Evolutionary conservation across 23 red algal species (phyloP), one percentile per base, ranked within the genome.

Genomic region (Gracilaria gracilis): DNA sequence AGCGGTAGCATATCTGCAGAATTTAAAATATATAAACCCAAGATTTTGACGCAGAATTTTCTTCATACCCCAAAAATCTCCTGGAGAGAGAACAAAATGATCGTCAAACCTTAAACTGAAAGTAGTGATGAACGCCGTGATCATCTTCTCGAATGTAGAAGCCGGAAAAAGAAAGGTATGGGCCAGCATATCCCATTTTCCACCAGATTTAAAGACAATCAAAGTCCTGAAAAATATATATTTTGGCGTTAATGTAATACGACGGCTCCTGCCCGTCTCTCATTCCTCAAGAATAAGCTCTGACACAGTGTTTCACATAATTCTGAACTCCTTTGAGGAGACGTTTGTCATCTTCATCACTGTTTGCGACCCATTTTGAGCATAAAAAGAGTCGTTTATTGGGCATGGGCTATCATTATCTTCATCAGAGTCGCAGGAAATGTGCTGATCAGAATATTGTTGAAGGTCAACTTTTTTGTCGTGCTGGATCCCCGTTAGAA

Each of bases 211-310:
- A 17, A 44, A 7, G 16, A 9, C 25, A 71, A 14, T 71, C 9
- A 69, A 38, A n/a, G 36, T 71, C 36, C 70, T 86, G 38, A 86
- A 86, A 46, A 46, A 46, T 46, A 46, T 34, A 36, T 69, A 23
- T 86, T 86, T 86, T 7, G 51, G 61, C 32, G 61, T 42, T 6
- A 86, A 47, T 0, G 14, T n/a, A 17, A 38, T 48, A 71, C 38
- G 0, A 9, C 66, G 0, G 0, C 39, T n/a, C 0, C 82, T n/a
- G 17, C 39, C 65, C 5, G 42, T 1, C 14, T 86, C 71, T 0
- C 35, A 86, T 0, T 86, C 42, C 21, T 27, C 29, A 4, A 16
- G 5, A 11, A 11, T 46, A 46, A 46, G 42, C 11, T 39, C 17
- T 47, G 9, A 0, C 34, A 86, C 14, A 7, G 0, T 0, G 58